A percentile compares a stretch with the other conserved stretches of the same genome.
phyloP scores from a whole-genome alignment of 2,329 filamentous ascomycete species.

The Diaporthe vexans region DNA sequence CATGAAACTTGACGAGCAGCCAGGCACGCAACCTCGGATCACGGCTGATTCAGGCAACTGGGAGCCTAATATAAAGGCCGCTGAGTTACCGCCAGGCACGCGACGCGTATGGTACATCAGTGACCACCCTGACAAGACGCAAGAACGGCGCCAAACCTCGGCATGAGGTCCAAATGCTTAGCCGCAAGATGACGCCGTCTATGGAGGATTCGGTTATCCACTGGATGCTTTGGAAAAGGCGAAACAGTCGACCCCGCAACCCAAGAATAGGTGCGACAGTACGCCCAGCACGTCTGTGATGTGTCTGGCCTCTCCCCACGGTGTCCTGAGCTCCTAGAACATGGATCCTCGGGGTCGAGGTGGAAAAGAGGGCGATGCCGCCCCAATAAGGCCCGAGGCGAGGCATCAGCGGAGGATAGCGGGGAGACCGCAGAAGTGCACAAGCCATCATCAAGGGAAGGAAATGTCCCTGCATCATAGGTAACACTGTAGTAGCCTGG shows the following conservation, averaged over 20 bases:
- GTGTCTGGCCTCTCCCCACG: neutral
- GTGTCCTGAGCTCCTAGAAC: neutral
- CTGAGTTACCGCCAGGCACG: neutral
- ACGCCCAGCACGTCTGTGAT: neutral
- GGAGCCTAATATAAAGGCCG: neutral
- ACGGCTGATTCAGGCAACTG: neutral
- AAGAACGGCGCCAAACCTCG: neutral
- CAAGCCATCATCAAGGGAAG: neutral
- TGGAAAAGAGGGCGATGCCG: neutral
- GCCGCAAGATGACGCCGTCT: neutral
- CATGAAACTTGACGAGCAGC: too few species aligned
- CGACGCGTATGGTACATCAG: neutral
- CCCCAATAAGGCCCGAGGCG: neutral
- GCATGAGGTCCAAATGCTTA: neutral
- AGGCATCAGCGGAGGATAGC: neutral
- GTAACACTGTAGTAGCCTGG: neutral
- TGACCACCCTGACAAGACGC: neutral
- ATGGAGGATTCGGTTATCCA: neutral
- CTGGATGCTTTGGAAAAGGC: neutral
- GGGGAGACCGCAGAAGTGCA: neutral
- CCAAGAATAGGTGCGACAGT: neutral
- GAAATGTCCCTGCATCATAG: neutral
- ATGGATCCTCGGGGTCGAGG: neutral
- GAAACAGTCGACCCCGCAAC: neutral
- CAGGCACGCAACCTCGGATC: neutral